phyloP scores from a whole-genome alignment of 2,329 filamentous ascomycete species.

The Xylariaceae sp. region DNA sequence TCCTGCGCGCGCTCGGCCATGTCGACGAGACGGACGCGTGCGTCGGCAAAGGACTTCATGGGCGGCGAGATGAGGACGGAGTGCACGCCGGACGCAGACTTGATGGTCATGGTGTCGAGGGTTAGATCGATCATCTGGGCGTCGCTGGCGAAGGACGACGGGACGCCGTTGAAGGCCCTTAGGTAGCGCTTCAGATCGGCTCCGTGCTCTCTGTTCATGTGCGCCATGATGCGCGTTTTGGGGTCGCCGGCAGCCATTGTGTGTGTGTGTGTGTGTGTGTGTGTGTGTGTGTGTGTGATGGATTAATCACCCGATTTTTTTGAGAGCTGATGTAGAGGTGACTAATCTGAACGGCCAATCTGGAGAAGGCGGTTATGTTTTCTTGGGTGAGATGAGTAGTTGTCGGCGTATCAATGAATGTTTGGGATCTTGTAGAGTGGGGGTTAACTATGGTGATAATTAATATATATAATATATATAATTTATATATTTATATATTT shows the following conservation, averaged over 20 bases:
- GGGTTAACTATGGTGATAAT: too few relatives aligned
- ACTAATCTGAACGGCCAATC: background rate
- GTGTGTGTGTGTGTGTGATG: background rate
- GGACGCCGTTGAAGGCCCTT: slow-evolving; percentile 61
- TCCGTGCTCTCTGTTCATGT: slow-evolving; percentile 84
- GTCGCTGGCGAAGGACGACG: slow-evolving; percentile 47
- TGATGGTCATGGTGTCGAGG: slow-evolving; percentile 56
- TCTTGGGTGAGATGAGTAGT: too few relatives aligned
- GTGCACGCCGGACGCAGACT: slow-evolving; percentile 43
- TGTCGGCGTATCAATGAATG: too few relatives aligned
- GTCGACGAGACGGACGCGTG: slow-evolving; percentile 63
- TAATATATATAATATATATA: too few relatives aligned
- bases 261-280: background rate
- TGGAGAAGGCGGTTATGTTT: too few relatives aligned
- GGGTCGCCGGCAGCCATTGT: slow-evolving; percentile 35
- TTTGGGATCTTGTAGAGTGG: too few relatives aligned
- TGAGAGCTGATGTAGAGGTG: background rate
- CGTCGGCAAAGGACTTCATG: slow-evolving; percentile 61
- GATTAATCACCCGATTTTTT: background rate
- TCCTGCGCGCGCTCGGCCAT: slow-evolving; percentile 57
- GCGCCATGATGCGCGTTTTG: slow-evolving; percentile 61
- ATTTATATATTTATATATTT: too few relatives aligned
- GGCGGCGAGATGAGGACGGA: slow-evolving; percentile 63
- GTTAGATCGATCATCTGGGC: slow-evolving; percentile 62
- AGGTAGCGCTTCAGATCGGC: slow-evolving; percentile 71